These are phyloP conservation scores for Cyberlindnera subsufficiens DNA, from an alignment of 805 yeast genomes.

Conservation along the genomic window DNA sequence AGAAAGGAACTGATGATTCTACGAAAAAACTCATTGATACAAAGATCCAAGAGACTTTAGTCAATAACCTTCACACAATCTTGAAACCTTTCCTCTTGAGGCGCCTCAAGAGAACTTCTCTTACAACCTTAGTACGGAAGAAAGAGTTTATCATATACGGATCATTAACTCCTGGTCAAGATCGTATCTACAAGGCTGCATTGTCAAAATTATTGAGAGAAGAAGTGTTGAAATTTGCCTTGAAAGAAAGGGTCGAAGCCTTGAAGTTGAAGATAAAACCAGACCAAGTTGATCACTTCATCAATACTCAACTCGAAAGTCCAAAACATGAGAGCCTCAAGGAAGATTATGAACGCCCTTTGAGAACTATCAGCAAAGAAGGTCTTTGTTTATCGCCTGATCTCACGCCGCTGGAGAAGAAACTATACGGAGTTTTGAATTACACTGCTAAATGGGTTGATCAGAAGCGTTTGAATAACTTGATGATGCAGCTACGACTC, in stretches of 20 bases:
- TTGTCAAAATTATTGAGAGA: conserved; percentile 38
- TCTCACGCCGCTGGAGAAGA: conserved; percentile 6
- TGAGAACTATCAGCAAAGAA: conserved; percentile 10
- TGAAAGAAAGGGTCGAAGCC: conserved; percentile 45
- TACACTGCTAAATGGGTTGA: conserved; percentile 35
- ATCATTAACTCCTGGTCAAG: conserved; percentile 58
- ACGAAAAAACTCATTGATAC: conserved; percentile 49
- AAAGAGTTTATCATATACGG: conserved; percentile 82
- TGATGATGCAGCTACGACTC: conserved; percentile 79
- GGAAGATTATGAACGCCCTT: conserved; percentile 11
- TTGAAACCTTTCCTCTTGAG: conserved; percentile 83
- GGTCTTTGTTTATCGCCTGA: neutral
- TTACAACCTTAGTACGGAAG: conserved; percentile 73
- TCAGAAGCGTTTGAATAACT: conserved; percentile 53
- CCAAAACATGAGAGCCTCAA: conserved; percentile 17
- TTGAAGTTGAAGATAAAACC: conserved; percentile 26
- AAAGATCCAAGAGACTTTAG: conserved; percentile 53
- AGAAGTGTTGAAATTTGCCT: conserved; percentile 38
- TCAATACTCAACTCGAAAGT: conserved; percentile 32
- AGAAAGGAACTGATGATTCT: conserved; percentile 27
- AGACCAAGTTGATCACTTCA: conserved; percentile 35
- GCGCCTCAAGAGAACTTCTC: conserved; percentile 71
- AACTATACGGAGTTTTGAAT: conserved; percentile 9
- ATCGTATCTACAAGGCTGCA: conserved; percentile 50
- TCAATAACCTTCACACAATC: conserved; percentile 78